Conservation (phyloP, 768 basidiomycete species). For the Naganishia randhawae region DNA sequence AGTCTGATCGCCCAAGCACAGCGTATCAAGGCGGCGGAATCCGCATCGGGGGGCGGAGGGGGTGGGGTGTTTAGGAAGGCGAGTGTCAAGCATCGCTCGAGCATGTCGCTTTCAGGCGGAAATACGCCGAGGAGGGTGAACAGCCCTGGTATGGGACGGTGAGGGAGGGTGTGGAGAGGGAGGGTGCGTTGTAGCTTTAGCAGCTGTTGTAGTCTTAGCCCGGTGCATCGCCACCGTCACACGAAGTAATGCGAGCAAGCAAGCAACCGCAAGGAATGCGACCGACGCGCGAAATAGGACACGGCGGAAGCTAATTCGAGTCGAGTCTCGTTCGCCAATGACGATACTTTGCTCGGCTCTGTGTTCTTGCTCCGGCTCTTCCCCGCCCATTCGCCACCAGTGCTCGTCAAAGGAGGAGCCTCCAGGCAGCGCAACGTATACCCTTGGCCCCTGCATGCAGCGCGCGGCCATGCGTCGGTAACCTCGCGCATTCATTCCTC, state of each 20-base stretch:
- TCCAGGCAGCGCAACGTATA: no score
- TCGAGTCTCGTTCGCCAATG: no score
- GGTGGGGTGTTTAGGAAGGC: constrained; percentile 41
- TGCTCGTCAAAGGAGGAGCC: no score
- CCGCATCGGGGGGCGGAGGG: constrained; percentile 21
- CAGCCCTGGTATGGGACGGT: constrained; percentile 25
- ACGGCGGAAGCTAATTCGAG: not conserved
- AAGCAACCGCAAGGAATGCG: not conserved
- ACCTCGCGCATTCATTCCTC: no score
- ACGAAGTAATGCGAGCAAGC: not conserved
- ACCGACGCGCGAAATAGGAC: not conserved
- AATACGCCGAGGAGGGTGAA: constrained; percentile 25
- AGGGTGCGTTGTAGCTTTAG: not conserved
- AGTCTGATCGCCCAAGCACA: constrained; percentile 83
- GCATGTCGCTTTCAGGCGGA: constrained; percentile 4
- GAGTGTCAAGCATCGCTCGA: constrained; percentile 10
- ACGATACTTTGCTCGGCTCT: no score
- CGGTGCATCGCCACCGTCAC: no score
- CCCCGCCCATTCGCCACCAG: no score
- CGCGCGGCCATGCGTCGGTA: no score
- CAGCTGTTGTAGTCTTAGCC: not conserved
- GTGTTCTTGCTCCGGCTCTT: no score
- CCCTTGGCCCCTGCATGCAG: no score
- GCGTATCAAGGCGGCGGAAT: constrained; percentile 49
- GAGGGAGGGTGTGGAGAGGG: not conserved